phyloP scores from a whole-genome alignment of 495 filamentous ascomycete genomes.

The Aspergillus diversus region DNA sequence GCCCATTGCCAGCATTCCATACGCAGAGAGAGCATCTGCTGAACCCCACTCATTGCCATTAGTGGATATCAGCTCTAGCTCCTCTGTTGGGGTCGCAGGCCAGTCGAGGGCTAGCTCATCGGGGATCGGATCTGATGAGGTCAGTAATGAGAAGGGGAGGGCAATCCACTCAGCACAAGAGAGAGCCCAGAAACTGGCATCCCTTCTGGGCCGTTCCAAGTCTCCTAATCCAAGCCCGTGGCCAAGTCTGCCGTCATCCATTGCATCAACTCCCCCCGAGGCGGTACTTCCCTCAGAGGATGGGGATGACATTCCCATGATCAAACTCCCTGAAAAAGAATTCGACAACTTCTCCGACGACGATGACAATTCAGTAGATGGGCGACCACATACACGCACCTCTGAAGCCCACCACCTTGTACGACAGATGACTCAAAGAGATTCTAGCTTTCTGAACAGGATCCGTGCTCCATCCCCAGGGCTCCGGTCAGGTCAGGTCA shows the following conservation, averaged over 20 bases:
- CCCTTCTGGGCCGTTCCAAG: constrained; percentile 40
- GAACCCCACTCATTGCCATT: constrained; percentile 32
- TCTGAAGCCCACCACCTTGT: constrained; percentile 41
- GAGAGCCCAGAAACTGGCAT: constrained; percentile 38
- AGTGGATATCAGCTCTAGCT: constrained; percentile 35
- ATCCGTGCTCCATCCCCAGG: constrained; percentile 43
- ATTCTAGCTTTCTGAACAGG: constrained; percentile 40
- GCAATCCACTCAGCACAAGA: constrained; percentile 41
- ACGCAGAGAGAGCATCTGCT: constrained; percentile 31
- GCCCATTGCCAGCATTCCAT: constrained; percentile 49
- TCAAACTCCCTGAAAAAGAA: constrained; percentile 42
- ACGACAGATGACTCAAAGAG: constrained; percentile 45
- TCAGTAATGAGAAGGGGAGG: constrained; percentile 44
- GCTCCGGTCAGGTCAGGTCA: constrained; percentile 60
- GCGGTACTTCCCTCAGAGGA: constrained; percentile 34
- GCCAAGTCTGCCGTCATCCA: constrained; percentile 36
- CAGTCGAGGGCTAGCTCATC: constrained; percentile 34
- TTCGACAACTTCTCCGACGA: constrained; percentile 37
- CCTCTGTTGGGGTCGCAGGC: constrained; percentile 38
- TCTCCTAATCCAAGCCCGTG: constrained; percentile 36
- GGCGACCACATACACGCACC: constrained; percentile 33
- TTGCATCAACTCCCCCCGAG: constrained; percentile 38
- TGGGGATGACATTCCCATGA: constrained; percentile 47
- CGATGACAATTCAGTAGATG: constrained; percentile 40
- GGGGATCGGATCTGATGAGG: constrained; percentile 36